phyloP scores from a whole-genome alignment of 257 asterid species.

The Solanum bulbocastanum region DNA sequence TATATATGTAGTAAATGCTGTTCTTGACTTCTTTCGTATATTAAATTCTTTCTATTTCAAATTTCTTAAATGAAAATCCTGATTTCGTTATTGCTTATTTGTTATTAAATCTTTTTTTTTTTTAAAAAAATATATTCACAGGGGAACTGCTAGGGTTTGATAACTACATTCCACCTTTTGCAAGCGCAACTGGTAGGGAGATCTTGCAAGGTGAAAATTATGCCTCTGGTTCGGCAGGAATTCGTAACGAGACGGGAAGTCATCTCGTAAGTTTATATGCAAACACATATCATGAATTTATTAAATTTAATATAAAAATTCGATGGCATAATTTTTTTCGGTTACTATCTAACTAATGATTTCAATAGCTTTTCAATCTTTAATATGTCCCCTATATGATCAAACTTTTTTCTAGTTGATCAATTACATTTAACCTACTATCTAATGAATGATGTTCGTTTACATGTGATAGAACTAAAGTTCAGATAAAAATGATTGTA shows the following conservation, averaged over 20 bases:
- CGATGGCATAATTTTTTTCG: not conserved
- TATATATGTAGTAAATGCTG: not conserved
- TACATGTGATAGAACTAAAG: not conserved
- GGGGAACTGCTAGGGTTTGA: constrained; percentile 20
- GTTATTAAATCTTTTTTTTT: not conserved
- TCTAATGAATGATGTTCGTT: not conserved
- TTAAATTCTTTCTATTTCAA: not conserved
- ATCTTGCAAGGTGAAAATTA: constrained; percentile 4
- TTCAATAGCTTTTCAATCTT: not conserved
- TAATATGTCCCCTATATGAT: not conserved
- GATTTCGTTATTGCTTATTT: not conserved
- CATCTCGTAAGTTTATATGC: constrained; percentile 1
- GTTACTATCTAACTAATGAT: not conserved
- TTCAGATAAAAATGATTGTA: not conserved
- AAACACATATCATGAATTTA: not conserved
- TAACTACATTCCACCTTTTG: constrained; percentile 28
- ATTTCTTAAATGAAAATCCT: not conserved
- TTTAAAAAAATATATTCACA: not conserved
- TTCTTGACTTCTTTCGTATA: not conserved
- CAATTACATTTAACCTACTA: not conserved
- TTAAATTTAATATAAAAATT: not conserved
- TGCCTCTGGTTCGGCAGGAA: constrained; percentile 53
- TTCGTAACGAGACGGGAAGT: constrained; percentile 26
- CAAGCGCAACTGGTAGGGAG: constrained; percentile 6
- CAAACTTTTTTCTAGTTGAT: not conserved